Evolutionary conservation across 192 early-diverging fungal genomes (phyloP).

Genomic region (Borealophlyctis nickersoniae): DNA sequence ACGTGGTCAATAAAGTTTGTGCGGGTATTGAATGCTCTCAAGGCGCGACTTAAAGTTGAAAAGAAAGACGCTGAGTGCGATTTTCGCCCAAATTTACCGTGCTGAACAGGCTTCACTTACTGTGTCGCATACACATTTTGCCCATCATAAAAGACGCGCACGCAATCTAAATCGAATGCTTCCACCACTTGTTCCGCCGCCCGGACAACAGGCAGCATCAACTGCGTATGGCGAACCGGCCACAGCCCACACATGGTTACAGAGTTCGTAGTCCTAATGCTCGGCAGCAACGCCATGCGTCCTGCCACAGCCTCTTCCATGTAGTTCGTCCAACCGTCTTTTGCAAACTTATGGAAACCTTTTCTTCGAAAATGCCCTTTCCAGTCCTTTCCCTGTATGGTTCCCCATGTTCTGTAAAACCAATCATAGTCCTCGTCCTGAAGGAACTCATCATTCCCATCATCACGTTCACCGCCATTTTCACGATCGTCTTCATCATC

Average conservation of each 20-base stretch:
- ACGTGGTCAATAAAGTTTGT: constrained; percentile 33
- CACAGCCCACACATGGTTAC: constrained; percentile 21
- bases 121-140: constrained; percentile 33
- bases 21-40: constrained; percentile 30
- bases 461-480: no score
- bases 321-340: constrained; percentile 17
- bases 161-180: constrained; percentile 32
- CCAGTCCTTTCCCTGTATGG: no score
- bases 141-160: constrained; percentile 26
- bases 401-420: no score
- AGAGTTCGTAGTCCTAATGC: constrained; percentile 30
- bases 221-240: constrained; percentile 21
- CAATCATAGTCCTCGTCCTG: no score
- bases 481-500: no score
- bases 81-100: not conserved
- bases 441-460: no score
- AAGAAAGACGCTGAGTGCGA: no score
- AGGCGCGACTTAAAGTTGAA: constrained; percentile 9
- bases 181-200: constrained; percentile 23
- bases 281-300: constrained; percentile 17
- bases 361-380: no score
- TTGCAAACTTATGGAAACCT: no score
- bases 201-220: constrained; percentile 30
- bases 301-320: constrained; percentile 5
- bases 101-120: not conserved